Conservation (phyloP, 23 red algal genomes). For the Gracilaria gracilis region DNA sequence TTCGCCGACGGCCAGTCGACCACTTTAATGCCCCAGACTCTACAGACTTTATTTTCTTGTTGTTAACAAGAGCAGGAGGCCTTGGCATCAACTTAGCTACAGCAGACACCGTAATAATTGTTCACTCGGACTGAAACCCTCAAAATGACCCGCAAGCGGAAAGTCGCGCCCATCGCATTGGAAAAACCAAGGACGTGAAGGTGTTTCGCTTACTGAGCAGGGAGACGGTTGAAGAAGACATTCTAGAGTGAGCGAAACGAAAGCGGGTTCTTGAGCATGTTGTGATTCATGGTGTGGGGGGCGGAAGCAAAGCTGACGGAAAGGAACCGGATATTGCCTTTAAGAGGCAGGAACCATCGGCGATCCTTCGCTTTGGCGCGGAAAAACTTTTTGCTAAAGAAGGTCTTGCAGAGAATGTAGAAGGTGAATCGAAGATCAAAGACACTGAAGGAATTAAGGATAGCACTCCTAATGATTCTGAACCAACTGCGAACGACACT, state of each 20-base stretch:
- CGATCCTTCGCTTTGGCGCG: conserved; percentile 93
- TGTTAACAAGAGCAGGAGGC: conserved; percentile 91
- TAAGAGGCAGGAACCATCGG: conserved; percentile 90
- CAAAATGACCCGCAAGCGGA: conserved; percentile 97
- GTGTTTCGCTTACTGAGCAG: conserved; percentile 86
- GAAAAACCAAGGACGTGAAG: conserved; percentile 95
- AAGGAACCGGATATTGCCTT: conserved; percentile 76
- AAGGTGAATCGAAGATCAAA: conserved; percentile 8
- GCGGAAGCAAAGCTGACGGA: conserved; percentile 50
- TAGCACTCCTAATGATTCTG: conserved; percentile 13
- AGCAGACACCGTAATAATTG: conserved; percentile 96
- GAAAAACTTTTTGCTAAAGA: conserved; percentile 92
- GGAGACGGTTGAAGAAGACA: conserved; percentile 96
- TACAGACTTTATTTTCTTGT: conserved; percentile 87
- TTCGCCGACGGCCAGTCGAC: conserved; percentile 96
- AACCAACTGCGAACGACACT: conserved; percentile 7
- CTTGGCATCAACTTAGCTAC: conserved; percentile 98
- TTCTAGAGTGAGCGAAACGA: conserved; percentile 90
- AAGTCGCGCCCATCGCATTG: conserved; percentile 91
- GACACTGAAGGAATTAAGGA: conserved; percentile 5
- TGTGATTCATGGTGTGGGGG: no score
- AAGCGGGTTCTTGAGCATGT: conserved; percentile 95
- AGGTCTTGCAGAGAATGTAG: conserved; percentile 17
- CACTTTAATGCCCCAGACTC: conserved; percentile 96
- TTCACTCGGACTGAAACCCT: conserved; percentile 96